Percentiles rank a stretch among this genome's conserved stretches.
These are phyloP conservation scores for Lodderomyces metapsilosis DNA, from an alignment of 1,139 yeast genomes.

Conservation along the genomic window DNA sequence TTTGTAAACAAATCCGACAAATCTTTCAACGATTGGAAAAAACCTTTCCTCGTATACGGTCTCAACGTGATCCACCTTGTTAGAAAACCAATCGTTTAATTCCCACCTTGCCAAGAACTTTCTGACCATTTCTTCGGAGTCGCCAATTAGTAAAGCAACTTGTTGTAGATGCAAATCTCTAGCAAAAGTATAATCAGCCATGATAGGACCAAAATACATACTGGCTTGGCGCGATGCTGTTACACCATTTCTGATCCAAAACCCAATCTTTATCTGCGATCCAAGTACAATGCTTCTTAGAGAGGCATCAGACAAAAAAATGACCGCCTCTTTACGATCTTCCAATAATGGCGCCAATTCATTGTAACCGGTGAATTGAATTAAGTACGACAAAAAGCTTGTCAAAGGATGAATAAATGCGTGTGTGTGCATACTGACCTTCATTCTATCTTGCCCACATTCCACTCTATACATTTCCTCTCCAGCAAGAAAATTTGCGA, in stretches of 20 bases:
- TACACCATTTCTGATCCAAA: slow-evolving; percentile 88
- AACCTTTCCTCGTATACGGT: slow-evolving; percentile 63
- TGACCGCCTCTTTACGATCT: slow-evolving; percentile 25
- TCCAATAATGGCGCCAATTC: slow-evolving; percentile 18
- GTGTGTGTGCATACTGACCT: slow-evolving; percentile 47
- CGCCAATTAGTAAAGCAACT: slow-evolving; percentile 45
- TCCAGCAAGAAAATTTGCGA: slow-evolving; percentile 6
- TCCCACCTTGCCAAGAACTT: slow-evolving; percentile 66
- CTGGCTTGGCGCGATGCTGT: slow-evolving; percentile 49
- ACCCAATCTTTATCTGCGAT: slow-evolving; percentile 74
- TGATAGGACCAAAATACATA: slow-evolving; percentile 31
- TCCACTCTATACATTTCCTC: background rate
- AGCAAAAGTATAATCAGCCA: slow-evolving; percentile 34
- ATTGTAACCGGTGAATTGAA: slow-evolving; percentile 31
- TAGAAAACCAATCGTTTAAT: slow-evolving; percentile 51
- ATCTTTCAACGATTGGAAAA: slow-evolving; percentile 48
- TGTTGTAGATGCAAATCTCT: slow-evolving; percentile 62
- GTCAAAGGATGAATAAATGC: slow-evolving; percentile 63
- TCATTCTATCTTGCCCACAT: slow-evolving; percentile 6
- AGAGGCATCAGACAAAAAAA: slow-evolving; percentile 53
- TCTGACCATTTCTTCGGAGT: slow-evolving; percentile 38
- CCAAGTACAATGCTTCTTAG: slow-evolving; percentile 63
- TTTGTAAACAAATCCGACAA: slow-evolving; percentile 56
- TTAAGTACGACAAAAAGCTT: slow-evolving; percentile 46
- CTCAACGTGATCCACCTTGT: slow-evolving; percentile 28